phyloP scores from a whole-genome alignment of 306 rosid genomes.

The Trifolium dubium region DNA sequence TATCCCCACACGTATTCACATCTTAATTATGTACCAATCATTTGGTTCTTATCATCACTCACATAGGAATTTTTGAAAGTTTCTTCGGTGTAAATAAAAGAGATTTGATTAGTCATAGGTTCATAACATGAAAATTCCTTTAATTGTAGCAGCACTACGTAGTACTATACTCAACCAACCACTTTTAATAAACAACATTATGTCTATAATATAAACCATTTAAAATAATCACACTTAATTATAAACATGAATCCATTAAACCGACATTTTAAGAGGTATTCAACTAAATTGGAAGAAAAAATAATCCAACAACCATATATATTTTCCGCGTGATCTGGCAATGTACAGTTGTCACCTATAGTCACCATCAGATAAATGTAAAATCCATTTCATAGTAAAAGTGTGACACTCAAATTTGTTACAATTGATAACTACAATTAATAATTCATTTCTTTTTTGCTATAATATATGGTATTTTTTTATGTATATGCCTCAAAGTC shows the following conservation, averaged over 20 bases:
- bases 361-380: slow-evolving; percentile 16
- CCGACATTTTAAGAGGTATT: not conserved
- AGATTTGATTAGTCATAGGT: slow-evolving; percentile 45
- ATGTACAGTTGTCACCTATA: not conserved
- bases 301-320: not conserved
- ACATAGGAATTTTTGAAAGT: slow-evolving; percentile 4
- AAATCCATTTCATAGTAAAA: slow-evolving; percentile 6
- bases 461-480: not conserved
- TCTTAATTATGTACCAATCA: slow-evolving; percentile 33
- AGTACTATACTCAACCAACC: not conserved
- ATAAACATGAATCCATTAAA: not conserved
- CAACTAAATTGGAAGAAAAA: slow-evolving; percentile 1
- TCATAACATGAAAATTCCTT: not conserved
- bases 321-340: not conserved
- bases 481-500: not conserved
- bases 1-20: slow-evolving; percentile 21
- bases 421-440: not conserved
- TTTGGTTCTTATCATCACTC: slow-evolving; percentile 22
- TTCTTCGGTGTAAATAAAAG: not conserved
- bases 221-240: not conserved
- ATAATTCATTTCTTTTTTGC: slow-evolving; percentile 39
- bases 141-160: not conserved
- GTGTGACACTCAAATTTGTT: too few species aligned
- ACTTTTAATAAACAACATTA: not conserved
- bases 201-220: not conserved